Conservation (phyloP, 257 asterid genomes). For the Salvia splendens region DNA sequence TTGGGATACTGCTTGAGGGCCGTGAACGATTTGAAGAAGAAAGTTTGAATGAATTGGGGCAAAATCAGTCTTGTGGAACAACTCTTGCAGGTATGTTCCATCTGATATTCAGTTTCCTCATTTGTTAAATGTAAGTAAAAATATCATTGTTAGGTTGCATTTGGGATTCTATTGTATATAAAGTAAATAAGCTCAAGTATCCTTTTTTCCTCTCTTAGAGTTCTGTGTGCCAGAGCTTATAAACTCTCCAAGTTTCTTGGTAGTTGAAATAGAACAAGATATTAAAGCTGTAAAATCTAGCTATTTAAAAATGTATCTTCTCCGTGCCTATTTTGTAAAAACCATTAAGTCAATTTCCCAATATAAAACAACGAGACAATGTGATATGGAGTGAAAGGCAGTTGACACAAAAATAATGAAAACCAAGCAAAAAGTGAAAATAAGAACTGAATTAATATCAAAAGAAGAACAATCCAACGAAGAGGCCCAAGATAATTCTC, state of each 20-base stretch:
- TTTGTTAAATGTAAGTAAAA: slow-evolving; percentile 11
- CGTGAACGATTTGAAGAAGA: slow-evolving; percentile 98
- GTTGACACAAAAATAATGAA: no score
- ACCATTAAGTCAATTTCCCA: no score
- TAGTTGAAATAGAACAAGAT: no score
- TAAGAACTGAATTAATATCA: no score
- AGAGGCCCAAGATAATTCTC: no score
- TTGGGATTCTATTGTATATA: neutral
- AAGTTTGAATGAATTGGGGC: slow-evolving; percentile 45
- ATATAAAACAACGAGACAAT: no score
- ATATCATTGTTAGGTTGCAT: slow-evolving; percentile 6
- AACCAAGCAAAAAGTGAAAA: no score
- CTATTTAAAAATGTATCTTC: no score
- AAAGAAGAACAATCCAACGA: no score
- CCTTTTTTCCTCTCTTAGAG: neutral
- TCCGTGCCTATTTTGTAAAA: no score
- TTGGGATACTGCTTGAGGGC: slow-evolving; percentile 89
- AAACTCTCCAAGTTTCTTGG: neutral
- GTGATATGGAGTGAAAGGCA: no score
- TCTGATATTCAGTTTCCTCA: slow-evolving; percentile 17
- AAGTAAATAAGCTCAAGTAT: neutral
- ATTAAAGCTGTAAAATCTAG: no score
- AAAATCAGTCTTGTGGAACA: slow-evolving; percentile 40
- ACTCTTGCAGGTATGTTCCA: slow-evolving; percentile 48
- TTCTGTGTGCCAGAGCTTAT: neutral